phyloP scores from a whole-genome alignment of 2,329 filamentous ascomycete genomes.

The Fusarium sororula region DNA sequence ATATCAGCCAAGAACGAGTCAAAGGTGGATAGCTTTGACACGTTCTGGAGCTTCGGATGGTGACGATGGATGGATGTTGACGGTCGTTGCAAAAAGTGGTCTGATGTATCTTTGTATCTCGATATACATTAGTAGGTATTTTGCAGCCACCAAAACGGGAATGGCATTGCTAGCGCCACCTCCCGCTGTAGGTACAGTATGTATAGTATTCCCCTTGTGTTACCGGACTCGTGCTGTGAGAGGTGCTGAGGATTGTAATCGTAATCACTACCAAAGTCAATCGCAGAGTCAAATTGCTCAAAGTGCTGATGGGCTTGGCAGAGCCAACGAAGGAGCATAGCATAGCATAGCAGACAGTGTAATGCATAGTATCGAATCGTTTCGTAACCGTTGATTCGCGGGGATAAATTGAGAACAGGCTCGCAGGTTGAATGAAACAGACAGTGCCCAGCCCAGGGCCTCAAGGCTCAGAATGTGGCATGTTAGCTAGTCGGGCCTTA shows the following conservation, averaged over 20 bases:
- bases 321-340: not conserved
- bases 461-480: conserved; percentile 12
- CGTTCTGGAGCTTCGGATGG: conserved; percentile 14
- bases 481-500: conserved; percentile 39
- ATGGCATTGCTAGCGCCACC: conserved; percentile 16
- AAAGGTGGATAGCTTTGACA: conserved; percentile 18
- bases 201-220: not conserved
- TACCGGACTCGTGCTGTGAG: not conserved
- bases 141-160: conserved; percentile 11
- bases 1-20: conserved; percentile 14
- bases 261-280: conserved; percentile 10
- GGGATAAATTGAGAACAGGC: conserved; percentile 2
- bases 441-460: not conserved
- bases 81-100: conserved; percentile 15
- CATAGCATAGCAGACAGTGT: not conserved
- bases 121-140: conserved; percentile 1
- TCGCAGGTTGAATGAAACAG: conserved; percentile 10
- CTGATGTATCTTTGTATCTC: conserved; percentile 23
- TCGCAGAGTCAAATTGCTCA: not conserved
- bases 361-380: not conserved
- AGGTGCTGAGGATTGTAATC: not conserved
- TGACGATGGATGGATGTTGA: conserved; percentile 7
- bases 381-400: conserved; percentile 24
- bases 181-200: not conserved
- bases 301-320: not conserved